Evolutionary conservation across 352 stramenopile genomes (phyloP).

Genomic region (Phytophthora meadii): DNA sequence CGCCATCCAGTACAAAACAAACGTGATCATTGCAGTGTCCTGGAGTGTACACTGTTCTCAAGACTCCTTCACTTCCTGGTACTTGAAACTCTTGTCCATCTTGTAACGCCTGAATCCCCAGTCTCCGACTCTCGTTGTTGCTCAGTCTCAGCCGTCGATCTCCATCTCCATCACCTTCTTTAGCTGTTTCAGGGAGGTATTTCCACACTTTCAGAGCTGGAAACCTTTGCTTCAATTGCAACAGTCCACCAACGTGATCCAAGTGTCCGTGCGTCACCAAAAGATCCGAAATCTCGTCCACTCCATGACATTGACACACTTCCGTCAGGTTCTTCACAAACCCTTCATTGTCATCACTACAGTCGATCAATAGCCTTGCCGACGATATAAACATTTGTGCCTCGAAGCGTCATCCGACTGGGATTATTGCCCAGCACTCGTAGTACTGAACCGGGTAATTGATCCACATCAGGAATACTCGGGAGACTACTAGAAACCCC

Average conservation of each 20-base stretch:
- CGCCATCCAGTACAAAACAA: no score
- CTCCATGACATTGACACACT: slow-evolving; percentile 46
- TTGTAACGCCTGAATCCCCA: slow-evolving; percentile 49
- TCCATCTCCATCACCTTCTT: slow-evolving; percentile 32
- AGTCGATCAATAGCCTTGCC: slow-evolving; percentile 86
- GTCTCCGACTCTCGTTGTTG: slow-evolving; percentile 54
- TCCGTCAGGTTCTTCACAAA: slow-evolving; percentile 58
- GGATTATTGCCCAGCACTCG: slow-evolving; percentile 87
- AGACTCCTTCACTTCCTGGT: slow-evolving; percentile 14
- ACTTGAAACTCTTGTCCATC: slow-evolving; percentile 57
- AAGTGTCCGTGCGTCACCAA: slow-evolving; percentile 90
- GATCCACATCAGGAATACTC: slow-evolving; percentile 46
- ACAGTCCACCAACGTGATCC: slow-evolving; percentile 90
- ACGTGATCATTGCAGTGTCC: slow-evolving; percentile 86
- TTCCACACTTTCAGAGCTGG: slow-evolving; percentile 76
- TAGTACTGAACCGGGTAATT: slow-evolving; percentile 63
- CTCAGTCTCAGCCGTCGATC: slow-evolving; percentile 50
- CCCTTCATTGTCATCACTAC: slow-evolving; percentile 70
- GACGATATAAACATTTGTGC: slow-evolving; percentile 92
- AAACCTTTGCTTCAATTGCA: slow-evolving; percentile 61
- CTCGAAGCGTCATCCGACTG: slow-evolving; percentile 87
- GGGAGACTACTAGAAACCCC: slow-evolving; percentile 53
- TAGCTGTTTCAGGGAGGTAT: slow-evolving; percentile 41
- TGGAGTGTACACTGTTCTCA: slow-evolving; percentile 78
- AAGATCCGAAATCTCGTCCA: slow-evolving; percentile 69